Percentiles rank a stretch among this genome's conserved stretches.
phyloP scores from a whole-genome alignment of 164 flowering plant genomes.

The Vitis rupestris region DNA sequence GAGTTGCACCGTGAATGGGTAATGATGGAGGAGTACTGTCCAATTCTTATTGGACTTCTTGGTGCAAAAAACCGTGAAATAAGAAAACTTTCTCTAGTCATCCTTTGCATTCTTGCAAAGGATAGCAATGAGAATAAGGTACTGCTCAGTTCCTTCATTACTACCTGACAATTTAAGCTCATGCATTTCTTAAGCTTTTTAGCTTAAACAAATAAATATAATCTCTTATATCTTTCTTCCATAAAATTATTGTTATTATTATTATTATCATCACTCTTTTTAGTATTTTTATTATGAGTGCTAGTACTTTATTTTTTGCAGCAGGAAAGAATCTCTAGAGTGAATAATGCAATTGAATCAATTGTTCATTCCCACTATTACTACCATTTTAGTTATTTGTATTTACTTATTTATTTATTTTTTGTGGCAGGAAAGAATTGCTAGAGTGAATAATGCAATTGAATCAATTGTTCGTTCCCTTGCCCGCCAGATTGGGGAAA shows the following conservation, averaged over 20 bases:
- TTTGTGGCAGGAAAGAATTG: conserved; percentile 44
- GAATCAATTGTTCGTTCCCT: conserved; percentile 45
- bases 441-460: conserved; percentile 32
- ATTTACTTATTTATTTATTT: neutral
- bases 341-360: too few species aligned
- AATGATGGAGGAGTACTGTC: conserved; percentile 46
- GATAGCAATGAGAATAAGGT: conserved; percentile 49
- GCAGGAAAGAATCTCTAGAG: too few species aligned
- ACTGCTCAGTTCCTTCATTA: conserved; percentile 2
- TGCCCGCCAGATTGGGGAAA: conserved; percentile 41
- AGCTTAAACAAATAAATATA: too few species aligned
- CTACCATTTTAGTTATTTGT: neutral
- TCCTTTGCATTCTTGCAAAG: conserved; percentile 44
- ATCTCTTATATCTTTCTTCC: too few species aligned
- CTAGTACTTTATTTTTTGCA: too few species aligned
- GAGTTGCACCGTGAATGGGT: conserved; percentile 54
- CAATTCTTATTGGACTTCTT: conserved; percentile 39
- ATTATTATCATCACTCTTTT: too few species aligned
- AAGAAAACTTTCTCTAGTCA: conserved; percentile 33
- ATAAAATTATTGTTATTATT: too few species aligned
- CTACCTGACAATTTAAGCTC: neutral
- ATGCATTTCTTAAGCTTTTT: neutral
- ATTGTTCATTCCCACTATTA: neutral
- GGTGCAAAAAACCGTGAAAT: conserved; percentile 33
- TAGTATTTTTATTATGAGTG: too few species aligned